Evolutionary conservation across 2,329 filamentous ascomycete genomes (phyloP).

Genomic region (Periconia digitata): DNA sequence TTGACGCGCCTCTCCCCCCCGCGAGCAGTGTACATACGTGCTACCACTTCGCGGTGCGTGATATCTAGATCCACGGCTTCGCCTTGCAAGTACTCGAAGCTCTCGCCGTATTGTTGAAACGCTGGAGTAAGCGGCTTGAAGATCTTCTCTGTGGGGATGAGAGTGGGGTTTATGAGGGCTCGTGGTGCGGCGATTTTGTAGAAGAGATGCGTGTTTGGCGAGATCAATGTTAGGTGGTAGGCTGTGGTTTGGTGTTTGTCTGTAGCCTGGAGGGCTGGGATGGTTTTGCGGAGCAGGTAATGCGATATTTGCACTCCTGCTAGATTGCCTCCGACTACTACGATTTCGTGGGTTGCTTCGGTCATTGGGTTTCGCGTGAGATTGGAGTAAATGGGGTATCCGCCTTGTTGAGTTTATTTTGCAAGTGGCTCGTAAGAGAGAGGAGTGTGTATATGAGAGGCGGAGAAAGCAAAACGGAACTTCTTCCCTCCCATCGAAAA

Average conservation of each 20-base stretch:
- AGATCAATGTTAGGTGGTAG: slow-evolving; percentile 39
- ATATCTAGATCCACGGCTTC: slow-evolving; percentile 16
- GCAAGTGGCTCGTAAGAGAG: too few relatives aligned
- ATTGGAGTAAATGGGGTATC: too few relatives aligned
- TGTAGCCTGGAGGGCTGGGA: slow-evolving; percentile 25
- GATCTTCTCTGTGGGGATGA: slow-evolving; percentile 29
- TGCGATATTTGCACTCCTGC: slow-evolving; percentile 17
- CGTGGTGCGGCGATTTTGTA: slow-evolving; percentile 43
- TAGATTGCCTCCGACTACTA: neutral
- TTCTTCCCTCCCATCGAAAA: too few relatives aligned
- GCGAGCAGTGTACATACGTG: neutral
- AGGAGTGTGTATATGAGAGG: too few relatives aligned
- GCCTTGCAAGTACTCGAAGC: slow-evolving; percentile 37
- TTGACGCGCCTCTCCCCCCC: slow-evolving; percentile 7
- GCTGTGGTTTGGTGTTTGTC: slow-evolving; percentile 3
- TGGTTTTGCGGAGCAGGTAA: slow-evolving; percentile 34
- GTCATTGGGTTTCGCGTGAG: neutral
- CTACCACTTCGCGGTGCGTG: slow-evolving; percentile 14
- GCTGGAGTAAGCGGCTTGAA: slow-evolving; percentile 37
- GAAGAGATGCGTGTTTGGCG: slow-evolving; percentile 40
- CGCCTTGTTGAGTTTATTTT: too few relatives aligned
- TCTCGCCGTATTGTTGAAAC: slow-evolving; percentile 31
- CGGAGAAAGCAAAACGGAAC: too few relatives aligned
- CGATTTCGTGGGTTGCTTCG: neutral
- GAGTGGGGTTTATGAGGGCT: slow-evolving; percentile 29